phyloP scores from a whole-genome alignment of 176 grass and related monocot species.

The bread wheat (Triticum aestivum) region DNA sequence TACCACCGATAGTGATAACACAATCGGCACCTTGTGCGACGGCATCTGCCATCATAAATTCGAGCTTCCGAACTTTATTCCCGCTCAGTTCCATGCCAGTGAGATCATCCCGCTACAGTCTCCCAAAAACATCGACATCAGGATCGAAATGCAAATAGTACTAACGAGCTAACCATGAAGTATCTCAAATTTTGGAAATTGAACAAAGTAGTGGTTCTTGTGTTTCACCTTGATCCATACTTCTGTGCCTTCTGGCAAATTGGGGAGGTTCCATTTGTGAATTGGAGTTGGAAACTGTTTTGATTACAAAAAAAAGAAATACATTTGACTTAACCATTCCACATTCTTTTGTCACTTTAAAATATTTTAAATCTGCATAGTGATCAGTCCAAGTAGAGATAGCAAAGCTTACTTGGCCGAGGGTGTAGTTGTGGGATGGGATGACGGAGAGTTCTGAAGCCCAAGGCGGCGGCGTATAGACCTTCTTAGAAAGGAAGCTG shows the following conservation, averaged over 20 bases:
- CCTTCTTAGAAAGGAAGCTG: conserved; percentile 73
- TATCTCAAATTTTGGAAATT: background rate
- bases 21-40: conserved; percentile 56
- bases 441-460: conserved; percentile 62
- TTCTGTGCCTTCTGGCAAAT: conserved; percentile 77
- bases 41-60: conserved; percentile 84
- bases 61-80: conserved; percentile 92
- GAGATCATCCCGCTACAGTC: conserved; percentile 71
- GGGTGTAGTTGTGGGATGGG: conserved; percentile 64
- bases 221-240: conserved; percentile 94
- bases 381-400: background rate
- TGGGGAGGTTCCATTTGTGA: conserved; percentile 94
- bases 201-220: background rate
- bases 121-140: background rate
- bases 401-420: conserved; percentile 57
- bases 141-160: background rate
- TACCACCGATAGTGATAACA: conserved; percentile 84
- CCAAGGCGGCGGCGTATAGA: conserved; percentile 77
- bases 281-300: conserved; percentile 88
- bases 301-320: background rate
- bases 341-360: too few relatives aligned
- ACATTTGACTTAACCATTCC: too few relatives aligned
- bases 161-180: too few relatives aligned
- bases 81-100: conserved; percentile 97
- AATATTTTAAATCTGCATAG: too few relatives aligned